Conservation (phyloP, 805 yeast genomes). For the Saturnispora gosingensis region DNA sequence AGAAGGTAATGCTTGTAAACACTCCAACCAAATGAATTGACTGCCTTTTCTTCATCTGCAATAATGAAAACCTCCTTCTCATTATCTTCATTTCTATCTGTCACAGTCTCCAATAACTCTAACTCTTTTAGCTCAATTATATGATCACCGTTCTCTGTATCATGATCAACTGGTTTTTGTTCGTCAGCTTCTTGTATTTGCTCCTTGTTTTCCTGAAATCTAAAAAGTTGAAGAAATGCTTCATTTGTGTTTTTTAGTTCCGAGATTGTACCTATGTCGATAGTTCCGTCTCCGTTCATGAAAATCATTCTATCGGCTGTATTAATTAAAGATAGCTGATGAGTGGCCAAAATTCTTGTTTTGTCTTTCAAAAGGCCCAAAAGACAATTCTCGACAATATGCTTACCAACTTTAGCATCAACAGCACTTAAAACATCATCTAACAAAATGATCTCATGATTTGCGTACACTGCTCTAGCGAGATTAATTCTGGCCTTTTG, state of each 20-base stretch:
- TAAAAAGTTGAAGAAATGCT: conserved; percentile 32
- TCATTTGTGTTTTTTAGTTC: conserved; percentile 36
- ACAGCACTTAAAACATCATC: conserved; percentile 68
- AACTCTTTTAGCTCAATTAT: conserved; percentile 9
- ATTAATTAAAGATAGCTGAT: conserved; percentile 64
- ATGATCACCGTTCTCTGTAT: conserved; percentile 7
- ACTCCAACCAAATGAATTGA: conserved; percentile 38
- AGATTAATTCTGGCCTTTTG: conserved; percentile 71
- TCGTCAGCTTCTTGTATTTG: conserved; percentile 8
- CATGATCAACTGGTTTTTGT: conserved; percentile 15
- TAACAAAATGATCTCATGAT: conserved; percentile 47
- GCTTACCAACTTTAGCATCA: conserved; percentile 59
- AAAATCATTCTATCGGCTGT: conserved; percentile 64
- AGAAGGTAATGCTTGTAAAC: conserved; percentile 44
- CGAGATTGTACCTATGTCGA: conserved; percentile 51
- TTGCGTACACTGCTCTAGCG: conserved; percentile 60
- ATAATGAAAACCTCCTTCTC: conserved; percentile 31
- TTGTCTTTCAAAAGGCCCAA: conserved; percentile 44
- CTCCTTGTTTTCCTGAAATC: conserved; percentile 27
- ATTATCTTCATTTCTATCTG: conserved; percentile 5
- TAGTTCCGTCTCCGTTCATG: conserved; percentile 53
- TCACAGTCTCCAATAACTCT: conserved; percentile 11
- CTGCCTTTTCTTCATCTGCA: conserved; percentile 48
- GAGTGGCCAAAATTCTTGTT: conserved; percentile 77
- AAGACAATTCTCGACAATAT: conserved; percentile 51